A percentile compares a stretch with the other conserved stretches of the same genome.
Conservation (phyloP, 2,329 filamentous ascomycete species). For the Diplodia corticola region DNA sequence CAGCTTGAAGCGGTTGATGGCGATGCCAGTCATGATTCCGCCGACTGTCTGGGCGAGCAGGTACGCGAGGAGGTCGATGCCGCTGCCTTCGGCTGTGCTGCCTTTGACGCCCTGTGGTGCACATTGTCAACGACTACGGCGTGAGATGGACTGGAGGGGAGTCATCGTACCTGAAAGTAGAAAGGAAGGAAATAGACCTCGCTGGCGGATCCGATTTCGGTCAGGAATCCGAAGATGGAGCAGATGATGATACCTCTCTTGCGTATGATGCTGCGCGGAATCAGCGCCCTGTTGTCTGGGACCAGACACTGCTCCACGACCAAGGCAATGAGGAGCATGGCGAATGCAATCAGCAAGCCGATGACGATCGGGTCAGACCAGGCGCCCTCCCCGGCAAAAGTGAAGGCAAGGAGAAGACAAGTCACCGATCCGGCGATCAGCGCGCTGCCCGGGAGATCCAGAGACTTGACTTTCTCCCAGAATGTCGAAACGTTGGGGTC, state of each 20-base stretch:
- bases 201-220: neutral
- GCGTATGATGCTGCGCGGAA: neutral
- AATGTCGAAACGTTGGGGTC: neutral
- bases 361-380: neutral
- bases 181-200: neutral
- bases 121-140: neutral
- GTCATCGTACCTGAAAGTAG: neutral
- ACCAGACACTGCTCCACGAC: neutral
- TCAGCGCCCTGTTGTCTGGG: neutral
- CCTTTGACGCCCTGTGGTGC: neutral
- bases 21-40: neutral
- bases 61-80: neutral
- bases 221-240: neutral
- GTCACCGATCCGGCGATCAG: neutral
- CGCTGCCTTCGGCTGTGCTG: neutral
- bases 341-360: neutral
- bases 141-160: accelerated
- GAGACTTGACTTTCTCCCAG: neutral
- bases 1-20: neutral
- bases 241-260: constrained; percentile 5
- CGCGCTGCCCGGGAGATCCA: neutral
- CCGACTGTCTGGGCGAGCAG: neutral
- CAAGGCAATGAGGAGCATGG: neutral
- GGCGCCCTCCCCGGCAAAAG: neutral
- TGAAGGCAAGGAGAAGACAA: neutral